Evolutionary conservation across 106 monocot species (phyloP).

Genomic region (Dioscorea dumetorum): DNA sequence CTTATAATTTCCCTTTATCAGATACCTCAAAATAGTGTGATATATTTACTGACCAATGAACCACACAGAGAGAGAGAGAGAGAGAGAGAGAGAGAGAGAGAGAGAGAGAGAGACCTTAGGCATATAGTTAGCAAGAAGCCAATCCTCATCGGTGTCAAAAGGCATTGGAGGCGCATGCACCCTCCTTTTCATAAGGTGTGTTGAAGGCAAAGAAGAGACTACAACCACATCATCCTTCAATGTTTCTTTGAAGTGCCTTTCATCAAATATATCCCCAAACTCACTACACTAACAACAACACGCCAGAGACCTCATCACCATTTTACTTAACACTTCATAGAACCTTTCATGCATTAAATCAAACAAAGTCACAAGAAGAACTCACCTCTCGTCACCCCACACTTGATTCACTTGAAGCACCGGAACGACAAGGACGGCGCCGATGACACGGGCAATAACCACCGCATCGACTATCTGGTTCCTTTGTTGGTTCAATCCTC

Average conservation of each 20-base stretch:
- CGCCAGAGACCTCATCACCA: background rate
- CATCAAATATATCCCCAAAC: slow-evolving; percentile 48
- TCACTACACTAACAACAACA: slow-evolving; percentile 27
- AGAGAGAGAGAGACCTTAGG: slow-evolving; percentile 3
- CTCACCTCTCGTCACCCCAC: slow-evolving; percentile 59
- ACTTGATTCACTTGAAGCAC: slow-evolving; percentile 54
- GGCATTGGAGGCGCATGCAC: slow-evolving; percentile 24
- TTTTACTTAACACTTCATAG: too few species aligned
- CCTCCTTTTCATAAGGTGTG: slow-evolving; percentile 18
- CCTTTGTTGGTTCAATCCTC: slow-evolving; percentile 52
- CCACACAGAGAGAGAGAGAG: too few species aligned
- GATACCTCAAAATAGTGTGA: too few species aligned
- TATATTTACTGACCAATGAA: too few species aligned
- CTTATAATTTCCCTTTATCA: too few species aligned
- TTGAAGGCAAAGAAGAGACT: slow-evolving; percentile 37
- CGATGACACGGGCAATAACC: slow-evolving; percentile 38
- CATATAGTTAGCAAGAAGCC: slow-evolving; percentile 25
- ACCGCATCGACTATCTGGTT: slow-evolving; percentile 60
- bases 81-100: too few species aligned
- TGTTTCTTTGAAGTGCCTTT: slow-evolving; percentile 34
- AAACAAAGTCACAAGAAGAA: too few species aligned
- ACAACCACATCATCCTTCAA: slow-evolving; percentile 34
- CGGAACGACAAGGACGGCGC: slow-evolving; percentile 35
- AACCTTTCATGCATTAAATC: too few species aligned
- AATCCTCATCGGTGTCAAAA: slow-evolving; percentile 26